These are phyloP conservation scores for Eucalyptus virginea DNA, from an alignment of 345 rosid species.

Conservation along the genomic window DNA sequence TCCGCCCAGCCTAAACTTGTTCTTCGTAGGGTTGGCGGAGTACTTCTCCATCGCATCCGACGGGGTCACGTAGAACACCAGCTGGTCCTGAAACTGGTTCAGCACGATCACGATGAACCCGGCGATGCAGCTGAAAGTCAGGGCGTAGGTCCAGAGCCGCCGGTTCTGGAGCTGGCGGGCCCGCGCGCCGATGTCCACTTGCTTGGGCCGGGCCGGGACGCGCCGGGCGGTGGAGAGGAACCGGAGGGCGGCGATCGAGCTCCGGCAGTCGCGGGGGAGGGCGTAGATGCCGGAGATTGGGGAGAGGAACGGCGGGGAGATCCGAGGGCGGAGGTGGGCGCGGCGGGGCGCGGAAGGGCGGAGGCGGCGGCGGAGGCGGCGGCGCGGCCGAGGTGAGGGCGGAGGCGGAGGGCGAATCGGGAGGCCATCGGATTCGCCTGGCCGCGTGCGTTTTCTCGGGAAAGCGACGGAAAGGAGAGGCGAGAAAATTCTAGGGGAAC, in stretches of 20 bases:
- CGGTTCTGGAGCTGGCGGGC: conserved; percentile 92
- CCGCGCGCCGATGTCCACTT: conserved; percentile 65
- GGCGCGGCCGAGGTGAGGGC: conserved; percentile 25
- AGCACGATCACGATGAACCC: conserved; percentile 83
- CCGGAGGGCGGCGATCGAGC: conserved; percentile 17
- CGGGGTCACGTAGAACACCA: conserved; percentile 84
- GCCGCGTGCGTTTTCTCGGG: not conserved
- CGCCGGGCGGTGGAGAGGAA: conserved; percentile 59
- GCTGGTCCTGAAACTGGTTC: conserved; percentile 77
- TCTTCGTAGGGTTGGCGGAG: conserved; percentile 49
- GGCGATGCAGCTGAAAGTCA: conserved; percentile 80
- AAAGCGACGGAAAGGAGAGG: not conserved
- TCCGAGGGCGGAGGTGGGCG: not conserved
- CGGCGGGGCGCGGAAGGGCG: not conserved
- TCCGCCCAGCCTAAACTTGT: conserved; percentile 75
- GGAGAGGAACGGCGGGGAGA: conserved; percentile 3
- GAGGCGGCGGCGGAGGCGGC: not conserved
- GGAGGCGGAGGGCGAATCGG: conserved; percentile 36
- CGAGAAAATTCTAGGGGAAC: not conserved
- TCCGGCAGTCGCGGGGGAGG: not conserved
- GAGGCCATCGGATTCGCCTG: conserved; percentile 31
- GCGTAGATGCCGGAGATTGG: conserved; percentile 1
- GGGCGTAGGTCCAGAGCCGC: conserved; percentile 83
- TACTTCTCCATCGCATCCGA: conserved; percentile 78
- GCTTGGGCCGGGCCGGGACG: conserved; percentile 39